A percentile compares a stretch with the other conserved stretches of the same genome.
Conservation (phyloP, 345 rosid species). For the Theobroma cacao region DNA sequence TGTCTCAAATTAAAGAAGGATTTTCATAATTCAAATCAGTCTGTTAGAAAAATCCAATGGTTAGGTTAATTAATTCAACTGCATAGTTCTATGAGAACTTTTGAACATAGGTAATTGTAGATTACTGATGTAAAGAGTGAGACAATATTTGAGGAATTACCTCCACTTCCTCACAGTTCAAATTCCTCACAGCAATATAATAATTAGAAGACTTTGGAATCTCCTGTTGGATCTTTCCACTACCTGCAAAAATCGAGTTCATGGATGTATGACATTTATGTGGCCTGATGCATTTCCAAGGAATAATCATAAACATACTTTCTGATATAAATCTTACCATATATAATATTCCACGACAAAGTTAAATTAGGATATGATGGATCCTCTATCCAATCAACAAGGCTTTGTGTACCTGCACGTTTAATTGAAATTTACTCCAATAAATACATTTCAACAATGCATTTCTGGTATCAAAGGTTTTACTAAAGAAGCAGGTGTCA, state of each 20-base stretch:
- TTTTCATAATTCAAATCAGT: not conserved
- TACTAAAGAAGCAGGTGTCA: conserved; percentile 7
- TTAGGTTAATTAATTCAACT: not conserved
- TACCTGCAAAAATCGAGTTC: conserved; percentile 34
- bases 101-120: not conserved
- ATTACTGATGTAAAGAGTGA: not conserved
- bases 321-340: conserved; percentile 27
- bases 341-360: conserved; percentile 56
- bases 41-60: not conserved
- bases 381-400: conserved; percentile 51
- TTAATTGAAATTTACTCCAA: not conserved
- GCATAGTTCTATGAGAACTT: not conserved
- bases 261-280: not conserved
- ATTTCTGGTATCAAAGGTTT: not conserved
- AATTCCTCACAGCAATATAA: conserved; percentile 50
- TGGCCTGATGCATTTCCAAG: not conserved
- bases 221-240: conserved; percentile 46
- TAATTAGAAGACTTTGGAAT: conserved; percentile 36
- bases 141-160: conserved; percentile 25
- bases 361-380: conserved; percentile 56
- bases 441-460: not conserved
- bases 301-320: not conserved
- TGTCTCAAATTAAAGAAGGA: not conserved
- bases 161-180: conserved; percentile 50
- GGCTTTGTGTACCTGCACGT: conserved; percentile 44